Conservation (phyloP, 306 rosid species). For the Sicyos edulis region DNA sequence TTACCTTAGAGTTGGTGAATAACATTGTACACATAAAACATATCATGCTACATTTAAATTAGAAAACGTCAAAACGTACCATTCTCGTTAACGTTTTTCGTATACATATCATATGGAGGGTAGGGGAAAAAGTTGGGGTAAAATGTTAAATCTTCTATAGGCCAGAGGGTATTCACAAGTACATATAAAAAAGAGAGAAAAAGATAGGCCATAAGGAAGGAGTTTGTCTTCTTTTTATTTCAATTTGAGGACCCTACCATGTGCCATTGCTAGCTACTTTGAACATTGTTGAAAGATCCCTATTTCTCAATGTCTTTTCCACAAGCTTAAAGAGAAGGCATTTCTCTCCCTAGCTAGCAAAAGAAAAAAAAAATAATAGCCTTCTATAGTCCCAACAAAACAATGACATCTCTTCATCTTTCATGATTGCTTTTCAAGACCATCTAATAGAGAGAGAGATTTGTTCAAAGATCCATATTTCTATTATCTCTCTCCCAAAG, state of each 20-base stretch:
- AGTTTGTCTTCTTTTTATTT: no score
- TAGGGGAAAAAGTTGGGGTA: neutral
- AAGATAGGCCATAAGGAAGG: neutral
- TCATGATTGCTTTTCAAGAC: conserved; percentile 4
- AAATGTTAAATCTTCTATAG: no score
- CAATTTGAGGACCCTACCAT: conserved; percentile 17
- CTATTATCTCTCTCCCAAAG: neutral
- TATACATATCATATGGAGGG: neutral
- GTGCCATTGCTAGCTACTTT: conserved; percentile 8
- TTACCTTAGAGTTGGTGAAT: no score
- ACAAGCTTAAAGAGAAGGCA: neutral
- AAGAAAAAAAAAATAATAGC: neutral
- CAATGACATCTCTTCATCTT: neutral
- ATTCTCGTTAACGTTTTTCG: neutral
- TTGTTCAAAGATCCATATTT: neutral
- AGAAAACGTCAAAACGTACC: neutral
- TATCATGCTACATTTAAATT: no score
- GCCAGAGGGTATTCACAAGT: no score
- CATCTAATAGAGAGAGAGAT: neutral
- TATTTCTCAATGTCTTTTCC: conserved; percentile 15
- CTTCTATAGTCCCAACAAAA: neutral
- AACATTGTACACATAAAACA: no score
- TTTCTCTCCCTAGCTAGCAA: neutral
- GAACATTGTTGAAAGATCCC: conserved; percentile 13
- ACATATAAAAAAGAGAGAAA: no score